Base-by-base conservation (phyloP, 1,139 yeast species). In the Diutina sp. region DNA sequence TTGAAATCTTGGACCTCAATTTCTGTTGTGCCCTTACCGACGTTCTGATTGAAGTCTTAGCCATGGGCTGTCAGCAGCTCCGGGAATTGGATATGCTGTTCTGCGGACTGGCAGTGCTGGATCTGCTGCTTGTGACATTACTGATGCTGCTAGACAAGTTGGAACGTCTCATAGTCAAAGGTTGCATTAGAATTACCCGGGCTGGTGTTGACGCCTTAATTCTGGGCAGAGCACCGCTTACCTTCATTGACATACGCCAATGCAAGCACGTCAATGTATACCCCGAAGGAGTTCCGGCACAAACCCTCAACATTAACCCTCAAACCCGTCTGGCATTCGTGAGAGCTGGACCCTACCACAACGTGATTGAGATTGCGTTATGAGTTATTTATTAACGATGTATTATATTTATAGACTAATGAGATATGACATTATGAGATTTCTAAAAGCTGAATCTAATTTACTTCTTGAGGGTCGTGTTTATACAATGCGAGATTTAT, bases 71-170 rank as follows among this genome's bases (percentile, higher is more conserved):
- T 63, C 85, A 82, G 54, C 69, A 74, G 29, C 68, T 87, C 57
- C 67, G 73, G 56, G 69, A 71, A 44, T 70, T 87, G 57, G 84
- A 85, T 61, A 67, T 86, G 56, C 83, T 89, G 12, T 87, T 85
- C 64, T 87, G 93, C 69, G 93, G 93, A 1, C 80, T 87, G 55
- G 91, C 93, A 0, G 90, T 87, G 4, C 83, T 89, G 64, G 93
- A 87, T 64, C 77, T 84, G 28, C 82, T 89, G 0, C 67, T 86
- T 54, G 75, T 82, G 38, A 79, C 85, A 1, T 74, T 87, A n/a
- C 82, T 88, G 1, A 68, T 84, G 53, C 83, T 80, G 58, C 67
- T 83, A 58, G 67, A 74, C 59, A 66, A 72, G 47, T 69, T 87
- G 58, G 76, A 78, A 57, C 67, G 69, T 30, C 70, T 87, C 57